phyloP scores from a whole-genome alignment of 805 yeast genomes.

The Wickerhamiella australiensis region DNA sequence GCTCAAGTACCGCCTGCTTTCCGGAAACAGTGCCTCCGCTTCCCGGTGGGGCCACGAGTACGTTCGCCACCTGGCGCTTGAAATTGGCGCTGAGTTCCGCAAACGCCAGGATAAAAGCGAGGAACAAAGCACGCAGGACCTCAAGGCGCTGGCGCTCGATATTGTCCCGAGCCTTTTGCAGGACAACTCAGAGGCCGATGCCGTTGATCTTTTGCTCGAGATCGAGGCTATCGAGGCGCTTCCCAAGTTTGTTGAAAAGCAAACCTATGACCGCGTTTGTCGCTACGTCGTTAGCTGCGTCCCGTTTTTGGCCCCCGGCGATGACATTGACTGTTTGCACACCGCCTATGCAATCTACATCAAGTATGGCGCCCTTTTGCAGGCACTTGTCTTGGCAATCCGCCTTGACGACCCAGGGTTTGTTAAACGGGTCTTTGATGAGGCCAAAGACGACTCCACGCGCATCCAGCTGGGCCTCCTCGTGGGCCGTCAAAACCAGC shows the following conservation, averaged over 20 bases:
- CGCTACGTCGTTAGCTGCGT: constrained; percentile 91
- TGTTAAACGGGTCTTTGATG: constrained; percentile 67
- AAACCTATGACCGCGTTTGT: constrained; percentile 80
- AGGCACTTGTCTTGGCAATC: constrained; percentile 75
- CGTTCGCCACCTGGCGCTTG: constrained; percentile 87
- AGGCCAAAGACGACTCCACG: constrained; percentile 57
- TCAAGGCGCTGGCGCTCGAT: constrained; percentile 55
- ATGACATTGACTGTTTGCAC: constrained; percentile 70
- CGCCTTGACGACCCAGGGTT: constrained; percentile 72
- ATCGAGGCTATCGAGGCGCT: constrained; percentile 76
- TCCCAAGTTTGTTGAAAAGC: constrained; percentile 71
- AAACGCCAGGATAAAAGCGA: constrained; percentile 28
- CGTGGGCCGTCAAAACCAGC: constrained; percentile 73
- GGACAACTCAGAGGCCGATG: constrained; percentile 97
- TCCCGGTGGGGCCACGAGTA: constrained; percentile 98
- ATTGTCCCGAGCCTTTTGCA: constrained; percentile 82
- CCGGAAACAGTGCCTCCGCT: constrained; percentile 39
- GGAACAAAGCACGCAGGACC: constrained; percentile 25
- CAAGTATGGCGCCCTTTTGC: constrained; percentile 66
- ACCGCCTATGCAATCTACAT: constrained; percentile 83
- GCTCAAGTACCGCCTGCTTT: constrained; percentile 60
- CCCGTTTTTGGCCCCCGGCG: constrained; percentile 92
- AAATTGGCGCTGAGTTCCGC: constrained; percentile 79
- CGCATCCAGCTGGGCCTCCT: constrained; percentile 89
- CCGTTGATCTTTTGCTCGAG: constrained; percentile 84